A percentile compares a stretch with the other conserved stretches of the same genome.
Evolutionary conservation across 2,329 filamentous ascomycete genomes (phyloP).

Genomic region (Colletotrichum sp.): DNA sequence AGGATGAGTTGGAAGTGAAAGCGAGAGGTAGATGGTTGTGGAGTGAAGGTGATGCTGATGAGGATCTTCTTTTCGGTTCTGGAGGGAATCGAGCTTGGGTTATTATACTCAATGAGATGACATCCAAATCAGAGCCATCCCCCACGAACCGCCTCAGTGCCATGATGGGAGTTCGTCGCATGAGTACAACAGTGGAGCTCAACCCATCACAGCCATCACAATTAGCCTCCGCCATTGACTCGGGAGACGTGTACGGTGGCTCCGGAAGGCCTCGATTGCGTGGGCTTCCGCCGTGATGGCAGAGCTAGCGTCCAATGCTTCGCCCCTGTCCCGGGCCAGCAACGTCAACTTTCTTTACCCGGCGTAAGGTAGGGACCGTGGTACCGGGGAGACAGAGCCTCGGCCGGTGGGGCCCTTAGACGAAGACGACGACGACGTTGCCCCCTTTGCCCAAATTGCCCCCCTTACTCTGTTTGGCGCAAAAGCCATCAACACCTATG

Average conservation of each 20-base stretch:
- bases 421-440: background rate
- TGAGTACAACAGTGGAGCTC: background rate
- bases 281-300: background rate
- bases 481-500: background rate
- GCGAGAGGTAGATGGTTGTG: background rate
- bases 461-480: background rate
- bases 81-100: background rate
- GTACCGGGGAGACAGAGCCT: background rate
- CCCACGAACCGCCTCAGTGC: background rate
- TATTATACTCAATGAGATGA: slow-evolving; percentile 1
- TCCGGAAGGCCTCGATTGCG: background rate
- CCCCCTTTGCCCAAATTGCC: background rate
- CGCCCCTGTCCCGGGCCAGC: background rate
- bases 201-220: background rate
- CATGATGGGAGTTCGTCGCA: background rate
- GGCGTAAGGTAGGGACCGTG: background rate
- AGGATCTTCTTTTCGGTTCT: background rate
- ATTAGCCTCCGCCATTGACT: background rate
- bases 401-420: background rate
- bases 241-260: background rate
- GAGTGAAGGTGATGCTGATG: slow-evolving; percentile 1
- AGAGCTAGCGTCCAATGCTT: background rate
- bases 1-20: background rate
- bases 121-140: background rate
- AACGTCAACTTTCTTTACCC: background rate